phyloP scores from a whole-genome alignment of 768 basidiomycete genomes.

The Baorangia bicolor region DNA sequence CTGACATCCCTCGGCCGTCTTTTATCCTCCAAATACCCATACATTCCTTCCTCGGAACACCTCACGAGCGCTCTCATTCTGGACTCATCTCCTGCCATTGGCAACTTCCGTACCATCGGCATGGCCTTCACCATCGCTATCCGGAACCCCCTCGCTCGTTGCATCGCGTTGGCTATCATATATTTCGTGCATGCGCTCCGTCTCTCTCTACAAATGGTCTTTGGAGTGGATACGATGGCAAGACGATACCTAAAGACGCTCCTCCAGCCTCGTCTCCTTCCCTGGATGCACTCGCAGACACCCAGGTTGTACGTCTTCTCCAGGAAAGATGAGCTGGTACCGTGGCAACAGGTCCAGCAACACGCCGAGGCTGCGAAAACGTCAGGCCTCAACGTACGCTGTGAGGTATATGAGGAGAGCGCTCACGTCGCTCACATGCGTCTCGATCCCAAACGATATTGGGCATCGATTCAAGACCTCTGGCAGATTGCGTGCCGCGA shows the following conservation, averaged over 20 bases:
- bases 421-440: slow-evolving; percentile 37
- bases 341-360: slow-evolving; percentile 24
- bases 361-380: slow-evolving; percentile 26
- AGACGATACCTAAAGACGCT: slow-evolving; percentile 11
- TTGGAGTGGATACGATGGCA: slow-evolving; percentile 17
- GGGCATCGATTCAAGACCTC: slow-evolving; percentile 21
- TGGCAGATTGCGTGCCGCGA: slow-evolving; percentile 18
- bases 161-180: slow-evolving; percentile 11
- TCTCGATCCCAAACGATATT: slow-evolving; percentile 29
- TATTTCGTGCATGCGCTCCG: slow-evolving; percentile 14
- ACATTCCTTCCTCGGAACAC: not conserved
- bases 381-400: slow-evolving; percentile 25
- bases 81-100: slow-evolving; percentile 21
- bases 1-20: slow-evolving; percentile 18
- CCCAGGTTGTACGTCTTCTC: slow-evolving; percentile 39
- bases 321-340: slow-evolving; percentile 30
- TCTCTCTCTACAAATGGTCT: slow-evolving; percentile 6
- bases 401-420: slow-evolving; percentile 35
- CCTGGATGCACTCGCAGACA: slow-evolving; percentile 31
- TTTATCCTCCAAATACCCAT: slow-evolving; percentile 19
- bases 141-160: slow-evolving; percentile 19
- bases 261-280: slow-evolving; percentile 27
- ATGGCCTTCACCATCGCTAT: slow-evolving; percentile 24
- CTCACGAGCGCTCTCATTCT: slow-evolving; percentile 19
- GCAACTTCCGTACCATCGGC: slow-evolving; percentile 16